Evolutionary conservation across 352 stramenopile species (phyloP), one percentile per base, ranked within the genome.

Genomic region (Phytopythium boreale): DNA sequence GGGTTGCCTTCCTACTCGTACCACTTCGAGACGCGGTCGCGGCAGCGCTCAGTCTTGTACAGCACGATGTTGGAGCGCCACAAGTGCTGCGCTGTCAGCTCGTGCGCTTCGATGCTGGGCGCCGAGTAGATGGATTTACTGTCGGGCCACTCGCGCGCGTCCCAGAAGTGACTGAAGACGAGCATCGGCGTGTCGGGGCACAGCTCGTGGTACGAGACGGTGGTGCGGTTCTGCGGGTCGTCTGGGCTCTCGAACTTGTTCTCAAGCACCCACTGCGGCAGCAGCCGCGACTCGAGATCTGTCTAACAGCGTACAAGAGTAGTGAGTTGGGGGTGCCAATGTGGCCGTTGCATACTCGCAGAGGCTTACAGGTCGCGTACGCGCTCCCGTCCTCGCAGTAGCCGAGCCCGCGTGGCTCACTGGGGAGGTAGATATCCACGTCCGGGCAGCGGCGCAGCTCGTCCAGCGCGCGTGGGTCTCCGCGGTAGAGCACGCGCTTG

Each of bases 301-400:
- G 47, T 34, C 74, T 15, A 68, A 68, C 51, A 63, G 20, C 3
- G 62, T 65, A 19, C 24, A 66, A 19, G 14, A n/a, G n/a, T n/a
- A 74, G 7, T 71, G 64, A 14, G 31, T 36, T 50, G 72, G 9
- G 37, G 2, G n/a, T 0, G n/a, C 15, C 5, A 24, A 41, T 26
- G 43, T 66, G 14, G 46, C 74, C 19, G 61, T 55, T 20, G 1
- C 44, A 68, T 26, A 58, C 26, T 24, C 29, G 71, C 11, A 43
- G 22, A 58, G 8, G 66, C 63, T 36, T 50, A 89, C 78, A 87
- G 44, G 89, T 87, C 7, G 80, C 71, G 59, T 90, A 92, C 7
- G 74, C 82, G 27, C 77, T 70, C 7, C 72, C 74, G 55, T 92
- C 82, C 50, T 92, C 82, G 67, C 82, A 92, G 68, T 92, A 92